Base-by-base conservation (phyloP, 331 rosid species). In the Acacia concinna region DNA sequence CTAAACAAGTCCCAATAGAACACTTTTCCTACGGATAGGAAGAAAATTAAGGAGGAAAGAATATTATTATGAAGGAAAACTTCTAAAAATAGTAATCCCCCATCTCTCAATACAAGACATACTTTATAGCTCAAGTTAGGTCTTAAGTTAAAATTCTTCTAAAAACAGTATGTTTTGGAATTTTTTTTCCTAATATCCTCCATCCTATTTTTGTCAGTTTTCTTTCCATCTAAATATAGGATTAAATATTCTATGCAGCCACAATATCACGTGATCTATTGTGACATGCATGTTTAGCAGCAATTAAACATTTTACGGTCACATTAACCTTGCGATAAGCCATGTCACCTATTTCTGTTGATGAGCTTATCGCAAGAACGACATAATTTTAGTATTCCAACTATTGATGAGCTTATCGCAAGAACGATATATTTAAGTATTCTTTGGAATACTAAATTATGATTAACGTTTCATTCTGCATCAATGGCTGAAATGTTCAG, bases 401-500 rank as follows among this genome's bases (percentile, higher is more conserved):
- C 10, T 62, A 9, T 62, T 30, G n/a, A 30, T 6, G 23, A 9
- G 23, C 41, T 62, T 31, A 31, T 30, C 11, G 23, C 68, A 15
- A 14, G 40, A 31, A 14, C 5, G 11, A 17, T 20, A 32, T 64
- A 64, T 34, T 34, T 8, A 7, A 27, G 43, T 18, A 31, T 1
- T 17, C 43, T 2, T 64, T 17, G 69, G 41, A 32, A 34, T 17
- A 5, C 43, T 23, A 40, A 23, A 40, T 21, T 68, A 40, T 68
- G 41, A 23, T 40, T 62, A 62, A 8, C 28, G 27, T 43, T 56
- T 10, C 23, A 73, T 73, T 75, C 67, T 37, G 71, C 76, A 62
- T 46, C 79, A 11, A 69, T 14, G 40, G 68, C 47, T 59, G 31
- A 74, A 27, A 17, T 34, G 63, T 69, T 73, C 28, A 40, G 70